Percentiles rank a stretch among this genome's conserved stretches.
These are phyloP conservation scores for Xerocomus minutiporus DNA, from an alignment of 1,284 basidiomycete species.

Conservation along the genomic window DNA sequence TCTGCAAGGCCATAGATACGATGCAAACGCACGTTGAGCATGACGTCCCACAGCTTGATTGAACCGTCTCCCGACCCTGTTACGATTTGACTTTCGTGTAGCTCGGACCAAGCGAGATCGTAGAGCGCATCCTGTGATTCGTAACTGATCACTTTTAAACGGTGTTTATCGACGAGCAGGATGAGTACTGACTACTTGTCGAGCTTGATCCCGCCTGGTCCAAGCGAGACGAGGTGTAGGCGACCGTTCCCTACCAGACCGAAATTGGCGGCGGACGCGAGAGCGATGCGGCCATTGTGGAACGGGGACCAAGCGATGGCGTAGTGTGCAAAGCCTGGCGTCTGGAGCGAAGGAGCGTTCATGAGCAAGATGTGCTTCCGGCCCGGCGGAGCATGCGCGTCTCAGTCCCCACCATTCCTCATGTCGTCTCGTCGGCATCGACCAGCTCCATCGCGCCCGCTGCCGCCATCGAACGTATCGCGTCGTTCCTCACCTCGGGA, in stretches of 20 bases:
- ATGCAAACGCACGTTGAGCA: slow-evolving; percentile 67
- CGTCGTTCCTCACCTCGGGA: slow-evolving; percentile 62
- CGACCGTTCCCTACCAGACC: slow-evolving; percentile 94
- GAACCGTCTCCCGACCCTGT: slow-evolving; percentile 90
- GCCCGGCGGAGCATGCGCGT: slow-evolving; percentile 52
- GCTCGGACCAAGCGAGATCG: slow-evolving; percentile 89
- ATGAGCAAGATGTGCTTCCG: neutral
- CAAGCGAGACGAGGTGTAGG: slow-evolving; percentile 64
- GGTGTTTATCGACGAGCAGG: slow-evolving; percentile 13
- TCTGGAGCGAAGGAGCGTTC: slow-evolving; percentile 42
- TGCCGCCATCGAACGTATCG: slow-evolving; percentile 62
- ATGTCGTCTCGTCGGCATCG: slow-evolving; percentile 44
- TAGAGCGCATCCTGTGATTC: slow-evolving; percentile 94
- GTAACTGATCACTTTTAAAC: slow-evolving; percentile 52
- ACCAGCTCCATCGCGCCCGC: slow-evolving; percentile 43
- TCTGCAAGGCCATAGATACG: slow-evolving; percentile 6
- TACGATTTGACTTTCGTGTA: slow-evolving; percentile 91
- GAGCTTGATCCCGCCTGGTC: slow-evolving; percentile 44
- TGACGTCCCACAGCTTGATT: slow-evolving; percentile 87
- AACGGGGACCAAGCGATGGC: slow-evolving; percentile 90
- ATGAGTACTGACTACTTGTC: slow-evolving; percentile 61
- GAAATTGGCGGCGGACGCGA: slow-evolving; percentile 91
- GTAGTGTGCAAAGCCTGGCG: slow-evolving; percentile 87
- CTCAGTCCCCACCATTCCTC: slow-evolving; percentile 76
- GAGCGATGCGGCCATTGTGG: slow-evolving; percentile 74